These are phyloP conservation scores for Thinopyrum elongatum DNA, from an alignment of 176 grass and related monocot species.

Conservation along the genomic window DNA sequence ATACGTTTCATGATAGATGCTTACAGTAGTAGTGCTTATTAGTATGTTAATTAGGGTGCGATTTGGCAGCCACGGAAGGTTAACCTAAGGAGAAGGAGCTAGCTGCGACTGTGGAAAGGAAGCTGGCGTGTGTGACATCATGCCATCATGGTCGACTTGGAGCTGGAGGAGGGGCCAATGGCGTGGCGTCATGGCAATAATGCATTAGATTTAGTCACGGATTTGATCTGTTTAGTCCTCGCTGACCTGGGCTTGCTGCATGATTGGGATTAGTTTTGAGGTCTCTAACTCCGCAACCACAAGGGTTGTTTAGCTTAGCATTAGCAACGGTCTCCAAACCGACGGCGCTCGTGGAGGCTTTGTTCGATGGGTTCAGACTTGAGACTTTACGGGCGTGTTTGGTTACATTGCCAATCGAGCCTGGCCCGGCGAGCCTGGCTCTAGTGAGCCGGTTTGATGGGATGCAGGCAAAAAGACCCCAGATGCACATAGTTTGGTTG, in stretches of 20 bases:
- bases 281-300: constrained; percentile 30
- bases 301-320: constrained; percentile 24
- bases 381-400: too few species aligned
- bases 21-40: neutral
- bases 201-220: constrained; percentile 34
- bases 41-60: neutral
- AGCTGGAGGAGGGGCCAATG: neutral
- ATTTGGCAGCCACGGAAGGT: constrained; percentile 28
- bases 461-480: too few species aligned
- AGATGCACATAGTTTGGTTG: too few species aligned
- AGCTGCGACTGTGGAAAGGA: neutral
- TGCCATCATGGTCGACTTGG: constrained; percentile 1
- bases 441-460: too few species aligned
- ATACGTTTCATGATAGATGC: neutral
- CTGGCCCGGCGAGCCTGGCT: too few species aligned
- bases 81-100: neutral
- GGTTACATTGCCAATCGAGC: too few species aligned
- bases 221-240: neutral
- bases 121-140: constrained; percentile 12
- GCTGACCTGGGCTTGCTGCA: constrained; percentile 10
- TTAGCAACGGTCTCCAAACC: neutral
- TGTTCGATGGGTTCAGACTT: constrained; percentile 11
- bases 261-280: constrained; percentile 37
- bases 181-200: constrained; percentile 39
- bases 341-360: neutral